phyloP scores from a whole-genome alignment of 2,329 filamentous ascomycete species.

The Ophiostoma himal-ulmi region DNA sequence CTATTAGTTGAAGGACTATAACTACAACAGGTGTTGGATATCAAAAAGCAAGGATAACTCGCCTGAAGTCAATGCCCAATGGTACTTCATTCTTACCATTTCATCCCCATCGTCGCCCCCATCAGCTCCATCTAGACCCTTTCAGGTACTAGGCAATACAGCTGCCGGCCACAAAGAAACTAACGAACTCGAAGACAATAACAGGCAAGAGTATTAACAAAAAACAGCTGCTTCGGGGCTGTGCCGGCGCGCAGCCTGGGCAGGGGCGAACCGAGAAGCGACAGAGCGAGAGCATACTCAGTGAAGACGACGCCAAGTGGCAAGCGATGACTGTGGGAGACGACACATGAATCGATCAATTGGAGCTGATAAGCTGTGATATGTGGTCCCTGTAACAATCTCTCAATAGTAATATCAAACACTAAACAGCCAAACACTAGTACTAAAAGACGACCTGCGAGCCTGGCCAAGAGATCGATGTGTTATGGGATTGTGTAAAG shows the following conservation, averaged over 20 bases:
- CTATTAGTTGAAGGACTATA: not conserved
- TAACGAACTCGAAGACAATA: not conserved
- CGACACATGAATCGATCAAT: not conserved
- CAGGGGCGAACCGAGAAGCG: not conserved
- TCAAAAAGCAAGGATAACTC: not conserved
- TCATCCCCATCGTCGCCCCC: not conserved
- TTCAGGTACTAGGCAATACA: not conserved
- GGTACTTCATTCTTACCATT: not conserved
- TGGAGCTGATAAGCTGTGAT: not conserved
- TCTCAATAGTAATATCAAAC: slow-evolving; percentile 1
- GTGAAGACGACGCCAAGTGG: not conserved
- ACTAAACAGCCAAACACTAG: not conserved
- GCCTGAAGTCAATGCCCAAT: not conserved
- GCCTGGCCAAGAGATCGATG: slow-evolving; percentile 5
- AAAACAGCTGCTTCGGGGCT: not conserved
- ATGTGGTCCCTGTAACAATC: not conserved
- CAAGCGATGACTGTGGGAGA: slow-evolving; percentile 8
- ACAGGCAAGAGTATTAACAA: not conserved
- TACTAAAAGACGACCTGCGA: not conserved
- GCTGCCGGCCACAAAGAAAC: not conserved
- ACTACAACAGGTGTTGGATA: not conserved
- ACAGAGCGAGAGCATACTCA: not conserved
- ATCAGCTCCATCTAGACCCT: not conserved
- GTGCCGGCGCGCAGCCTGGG: not conserved
- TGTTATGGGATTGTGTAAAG: slow-evolving; percentile 16